Percentiles rank a stretch among this genome's conserved stretches.
Conservation (phyloP, 495 filamentous ascomycete genomes). For the Penicillium longicatenatum region DNA sequence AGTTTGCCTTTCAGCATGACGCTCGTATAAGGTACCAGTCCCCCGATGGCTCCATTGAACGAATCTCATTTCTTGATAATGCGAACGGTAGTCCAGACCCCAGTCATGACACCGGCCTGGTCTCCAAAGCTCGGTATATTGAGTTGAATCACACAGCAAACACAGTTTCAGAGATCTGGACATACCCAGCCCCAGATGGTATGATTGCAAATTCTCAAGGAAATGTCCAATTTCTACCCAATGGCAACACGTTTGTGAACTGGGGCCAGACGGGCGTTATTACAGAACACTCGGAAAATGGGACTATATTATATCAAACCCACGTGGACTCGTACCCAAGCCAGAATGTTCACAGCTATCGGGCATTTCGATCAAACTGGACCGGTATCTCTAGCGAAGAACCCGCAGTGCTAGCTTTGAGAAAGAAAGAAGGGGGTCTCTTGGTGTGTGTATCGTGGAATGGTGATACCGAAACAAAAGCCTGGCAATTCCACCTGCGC, state of each 20-base stretch:
- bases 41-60: background rate
- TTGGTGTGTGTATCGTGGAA: constrained; percentile 40
- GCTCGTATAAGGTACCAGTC: background rate
- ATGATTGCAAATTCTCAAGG: constrained; percentile 53
- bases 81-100: too few relatives aligned
- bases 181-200: constrained; percentile 22
- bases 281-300: constrained; percentile 47
- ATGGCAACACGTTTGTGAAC: constrained; percentile 50
- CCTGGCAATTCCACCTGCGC: too few relatives aligned
- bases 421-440: constrained; percentile 3
- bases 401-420: constrained; percentile 27
- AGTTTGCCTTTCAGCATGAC: background rate
- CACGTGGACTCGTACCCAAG: too few relatives aligned
- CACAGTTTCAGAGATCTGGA: background rate
- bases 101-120: too few relatives aligned
- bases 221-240: constrained; percentile 51
- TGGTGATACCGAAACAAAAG: constrained; percentile 36
- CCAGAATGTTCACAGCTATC: constrained; percentile 26
- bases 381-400: constrained; percentile 22
- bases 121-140: background rate
- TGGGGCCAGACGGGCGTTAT: constrained; percentile 52
- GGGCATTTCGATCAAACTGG: constrained; percentile 25
- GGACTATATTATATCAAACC: constrained; percentile 40
- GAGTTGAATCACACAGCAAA: background rate
- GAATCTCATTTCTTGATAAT: background rate